Conservation (phyloP, 805 yeast genomes). For the Candida tammaniensis region DNA sequence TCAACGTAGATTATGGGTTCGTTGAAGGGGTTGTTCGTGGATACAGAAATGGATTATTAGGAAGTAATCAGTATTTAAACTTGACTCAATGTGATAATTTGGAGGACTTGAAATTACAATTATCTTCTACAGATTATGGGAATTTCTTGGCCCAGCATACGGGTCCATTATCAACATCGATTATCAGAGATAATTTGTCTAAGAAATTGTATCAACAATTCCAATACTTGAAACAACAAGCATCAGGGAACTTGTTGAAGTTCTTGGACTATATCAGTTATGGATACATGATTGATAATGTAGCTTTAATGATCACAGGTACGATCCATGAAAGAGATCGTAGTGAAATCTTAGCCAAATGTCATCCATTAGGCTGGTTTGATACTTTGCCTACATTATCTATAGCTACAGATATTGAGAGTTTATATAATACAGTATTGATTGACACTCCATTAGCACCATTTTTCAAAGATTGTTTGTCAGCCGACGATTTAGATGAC, state of each 20-base stretch:
- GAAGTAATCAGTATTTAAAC: slow-evolving; percentile 80
- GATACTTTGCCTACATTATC: slow-evolving; percentile 94
- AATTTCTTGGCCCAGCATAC: slow-evolving; percentile 81
- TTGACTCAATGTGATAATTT: slow-evolving; percentile 93
- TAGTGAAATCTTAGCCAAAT: slow-evolving; percentile 80
- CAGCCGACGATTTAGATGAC: slow-evolving; percentile 89
- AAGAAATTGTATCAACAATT: slow-evolving; percentile 78
- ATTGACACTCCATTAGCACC: slow-evolving; percentile 98
- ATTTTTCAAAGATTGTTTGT: slow-evolving; percentile 84
- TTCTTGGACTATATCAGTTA: slow-evolving; percentile 92
- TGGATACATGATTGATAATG: slow-evolving; percentile 98
- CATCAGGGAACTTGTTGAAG: slow-evolving; percentile 73
- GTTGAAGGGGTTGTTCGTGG: slow-evolving; percentile 96
- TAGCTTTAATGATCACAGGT: slow-evolving; percentile 93
- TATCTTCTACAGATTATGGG: slow-evolving; percentile 95
- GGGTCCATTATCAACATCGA: slow-evolving; percentile 77
- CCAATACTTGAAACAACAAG: slow-evolving; percentile 78
- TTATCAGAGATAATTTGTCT: slow-evolving; percentile 78
- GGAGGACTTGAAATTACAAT: slow-evolving; percentile 90
- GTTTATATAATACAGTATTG: slow-evolving; percentile 87
- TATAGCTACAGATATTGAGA: slow-evolving; percentile 91
- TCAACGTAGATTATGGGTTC: slow-evolving; percentile 86
- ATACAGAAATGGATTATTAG: slow-evolving; percentile 78
- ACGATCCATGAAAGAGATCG: slow-evolving; percentile 94
- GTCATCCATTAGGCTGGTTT: slow-evolving; percentile 98